These are phyloP conservation scores for Tolypocladium paradoxum DNA, from an alignment of 2,329 filamentous ascomycete species.

Conservation along the genomic window DNA sequence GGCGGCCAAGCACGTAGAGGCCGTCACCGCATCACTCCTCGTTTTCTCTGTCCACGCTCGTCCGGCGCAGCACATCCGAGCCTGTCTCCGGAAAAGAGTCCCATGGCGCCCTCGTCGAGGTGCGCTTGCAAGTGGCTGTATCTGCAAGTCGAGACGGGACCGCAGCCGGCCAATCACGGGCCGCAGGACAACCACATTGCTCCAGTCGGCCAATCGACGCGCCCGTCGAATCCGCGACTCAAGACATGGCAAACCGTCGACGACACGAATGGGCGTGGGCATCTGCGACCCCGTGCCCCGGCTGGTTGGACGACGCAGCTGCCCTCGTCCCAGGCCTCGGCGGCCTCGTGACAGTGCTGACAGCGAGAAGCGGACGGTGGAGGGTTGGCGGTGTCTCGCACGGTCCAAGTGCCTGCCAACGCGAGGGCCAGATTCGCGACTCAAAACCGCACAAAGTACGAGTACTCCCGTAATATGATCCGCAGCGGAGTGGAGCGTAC, in stretches of 20 bases:
- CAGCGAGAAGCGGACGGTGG: background rate
- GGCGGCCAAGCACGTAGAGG: too few relatives aligned
- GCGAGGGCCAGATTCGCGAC: background rate
- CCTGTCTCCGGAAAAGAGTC: too few relatives aligned
- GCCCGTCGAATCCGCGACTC: background rate
- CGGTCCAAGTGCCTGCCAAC: background rate
- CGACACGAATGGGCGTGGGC: background rate
- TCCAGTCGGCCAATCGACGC: conserved; percentile 4
- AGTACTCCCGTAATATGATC: too few relatives aligned
- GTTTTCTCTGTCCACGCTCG: background rate
- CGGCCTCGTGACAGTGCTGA: background rate
- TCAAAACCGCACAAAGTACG: too few relatives aligned
- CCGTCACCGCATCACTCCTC: background rate
- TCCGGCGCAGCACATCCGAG: background rate
- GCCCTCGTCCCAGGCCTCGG: background rate
- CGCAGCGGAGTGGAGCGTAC: too few relatives aligned
- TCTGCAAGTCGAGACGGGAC: background rate
- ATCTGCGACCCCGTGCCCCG: background rate
- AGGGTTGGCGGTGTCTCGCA: background rate
- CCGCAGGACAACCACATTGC: conserved; percentile 4
- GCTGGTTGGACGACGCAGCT: background rate
- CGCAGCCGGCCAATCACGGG: conserved; percentile 4
- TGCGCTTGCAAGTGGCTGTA: background rate
- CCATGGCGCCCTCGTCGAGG: too few relatives aligned
- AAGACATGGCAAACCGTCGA: background rate